A percentile compares a stretch with the other conserved stretches of the same genome.
phyloP scores from a whole-genome alignment of 2,329 filamentous ascomycete species.

The Chalara sp. region DNA sequence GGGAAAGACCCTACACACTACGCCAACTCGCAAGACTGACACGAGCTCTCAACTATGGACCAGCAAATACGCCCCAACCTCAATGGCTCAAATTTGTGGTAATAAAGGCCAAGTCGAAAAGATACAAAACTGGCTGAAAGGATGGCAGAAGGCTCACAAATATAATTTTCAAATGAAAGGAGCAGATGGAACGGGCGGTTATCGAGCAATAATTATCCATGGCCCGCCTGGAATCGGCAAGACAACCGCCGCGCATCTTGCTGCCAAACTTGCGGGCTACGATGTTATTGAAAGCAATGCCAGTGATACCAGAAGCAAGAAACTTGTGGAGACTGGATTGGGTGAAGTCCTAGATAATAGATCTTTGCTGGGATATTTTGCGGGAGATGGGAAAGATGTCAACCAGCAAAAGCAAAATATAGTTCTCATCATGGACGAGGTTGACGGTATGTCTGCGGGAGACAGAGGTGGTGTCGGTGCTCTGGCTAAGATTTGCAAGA shows the following conservation, averaged over 20 bases:
- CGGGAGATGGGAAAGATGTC: slow-evolving; percentile 73
- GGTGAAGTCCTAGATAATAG: slow-evolving; percentile 89
- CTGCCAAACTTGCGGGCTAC: slow-evolving; percentile 87
- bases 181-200: slow-evolving; percentile 74
- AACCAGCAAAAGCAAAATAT: slow-evolving; percentile 84
- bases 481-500: slow-evolving; percentile 89
- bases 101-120: slow-evolving; percentile 89
- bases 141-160: slow-evolving; percentile 73
- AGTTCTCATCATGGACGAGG: slow-evolving; percentile 96
- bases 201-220: slow-evolving; percentile 88
- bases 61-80: slow-evolving; percentile 85
- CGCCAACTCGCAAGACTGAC: slow-evolving; percentile 32
- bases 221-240: slow-evolving; percentile 96
- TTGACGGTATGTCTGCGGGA: slow-evolving; percentile 97
- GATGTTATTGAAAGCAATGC: slow-evolving; percentile 94
- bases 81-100: slow-evolving; percentile 83
- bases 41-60: slow-evolving; percentile 74
- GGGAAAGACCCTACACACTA: slow-evolving; percentile 29
- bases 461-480: slow-evolving; percentile 94
- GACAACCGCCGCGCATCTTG: slow-evolving; percentile 91
- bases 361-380: slow-evolving; percentile 85
- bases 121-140: slow-evolving; percentile 78
- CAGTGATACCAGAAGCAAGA: slow-evolving; percentile 93
- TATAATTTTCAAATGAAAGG: slow-evolving; percentile 77
- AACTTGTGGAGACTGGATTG: slow-evolving; percentile 83